These are phyloP conservation scores for Pseudogymnoascus pannorum DNA, from an alignment of 2,329 filamentous ascomycete species.

Conservation along the genomic window DNA sequence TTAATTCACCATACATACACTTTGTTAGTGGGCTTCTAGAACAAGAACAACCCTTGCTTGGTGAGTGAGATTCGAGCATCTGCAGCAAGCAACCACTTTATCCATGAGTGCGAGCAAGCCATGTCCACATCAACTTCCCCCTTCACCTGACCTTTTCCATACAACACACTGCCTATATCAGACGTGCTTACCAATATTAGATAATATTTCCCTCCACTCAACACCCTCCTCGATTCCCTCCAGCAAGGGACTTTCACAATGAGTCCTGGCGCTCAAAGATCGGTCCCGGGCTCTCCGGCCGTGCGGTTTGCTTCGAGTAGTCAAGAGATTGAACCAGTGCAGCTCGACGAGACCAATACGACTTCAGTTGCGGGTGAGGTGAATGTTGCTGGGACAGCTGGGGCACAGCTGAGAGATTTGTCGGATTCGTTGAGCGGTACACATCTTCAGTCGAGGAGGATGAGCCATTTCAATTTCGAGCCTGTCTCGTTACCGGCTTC, in stretches of 20 bases:
- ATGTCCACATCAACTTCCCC: neutral
- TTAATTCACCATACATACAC: neutral
- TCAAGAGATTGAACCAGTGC: slow-evolving; percentile 57
- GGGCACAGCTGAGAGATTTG: slow-evolving; percentile 35
- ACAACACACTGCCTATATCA: neutral
- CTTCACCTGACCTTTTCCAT: neutral
- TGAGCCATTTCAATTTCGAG: slow-evolving; percentile 85
- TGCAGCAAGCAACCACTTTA: neutral
- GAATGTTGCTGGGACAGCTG: slow-evolving; percentile 18
- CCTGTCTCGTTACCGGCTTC: slow-evolving; percentile 81
- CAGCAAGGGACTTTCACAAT: neutral
- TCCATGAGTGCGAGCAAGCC: neutral
- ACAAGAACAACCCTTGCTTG: too few species aligned
- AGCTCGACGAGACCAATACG: slow-evolving; percentile 26
- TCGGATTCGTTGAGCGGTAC: slow-evolving; percentile 65
- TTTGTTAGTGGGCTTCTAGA: neutral
- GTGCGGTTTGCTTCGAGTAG: slow-evolving; percentile 68
- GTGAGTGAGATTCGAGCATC: neutral
- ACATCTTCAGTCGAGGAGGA: slow-evolving; percentile 71
- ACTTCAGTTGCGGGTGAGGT: slow-evolving; percentile 20
- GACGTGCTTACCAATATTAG: neutral
- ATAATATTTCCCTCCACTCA: neutral
- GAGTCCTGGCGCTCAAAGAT: slow-evolving; percentile 13
- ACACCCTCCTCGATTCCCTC: neutral
- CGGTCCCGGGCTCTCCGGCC: slow-evolving; percentile 33